Conservation (phyloP, 2,329 filamentous ascomycete species). For the Laburnicola sp. region DNA sequence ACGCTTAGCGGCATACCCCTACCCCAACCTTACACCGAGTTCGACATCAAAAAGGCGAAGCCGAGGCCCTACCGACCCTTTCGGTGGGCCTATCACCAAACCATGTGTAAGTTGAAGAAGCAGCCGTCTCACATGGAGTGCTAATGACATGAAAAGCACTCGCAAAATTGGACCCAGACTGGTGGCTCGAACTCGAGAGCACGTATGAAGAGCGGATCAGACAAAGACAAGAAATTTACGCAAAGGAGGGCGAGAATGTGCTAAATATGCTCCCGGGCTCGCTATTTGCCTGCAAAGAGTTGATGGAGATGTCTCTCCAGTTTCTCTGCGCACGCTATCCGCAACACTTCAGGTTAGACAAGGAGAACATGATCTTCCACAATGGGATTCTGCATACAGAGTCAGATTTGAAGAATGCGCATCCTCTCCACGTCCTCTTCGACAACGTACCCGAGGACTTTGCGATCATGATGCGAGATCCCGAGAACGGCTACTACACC, state of each 20-base stretch:
- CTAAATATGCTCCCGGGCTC: slow-evolving; percentile 72
- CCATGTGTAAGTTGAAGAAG: slow-evolving; percentile 70
- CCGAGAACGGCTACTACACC: slow-evolving; percentile 70
- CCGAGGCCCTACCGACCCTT: slow-evolving; percentile 80
- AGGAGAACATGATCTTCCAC: slow-evolving; percentile 60
- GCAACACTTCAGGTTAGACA: slow-evolving; percentile 66
- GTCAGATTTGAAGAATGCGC: slow-evolving; percentile 62
- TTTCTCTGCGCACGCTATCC: slow-evolving; percentile 80
- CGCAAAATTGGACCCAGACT: slow-evolving; percentile 76
- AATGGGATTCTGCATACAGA: slow-evolving; percentile 69
- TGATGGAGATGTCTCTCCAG: slow-evolving; percentile 84
- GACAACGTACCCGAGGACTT: slow-evolving; percentile 86
- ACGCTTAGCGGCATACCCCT: slow-evolving; percentile 72
- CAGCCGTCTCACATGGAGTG: slow-evolving; percentile 3
- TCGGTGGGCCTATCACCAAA: slow-evolving; percentile 84
- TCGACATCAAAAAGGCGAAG: slow-evolving; percentile 68
- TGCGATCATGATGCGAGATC: slow-evolving; percentile 72
- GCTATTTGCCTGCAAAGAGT: slow-evolving; percentile 77
- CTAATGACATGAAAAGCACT: slow-evolving; percentile 59
- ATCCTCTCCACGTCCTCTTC: slow-evolving; percentile 71
- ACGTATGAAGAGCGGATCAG: slow-evolving; percentile 69
- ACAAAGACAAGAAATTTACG: slow-evolving; percentile 68
- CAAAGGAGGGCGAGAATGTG: slow-evolving; percentile 64
- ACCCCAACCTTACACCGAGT: slow-evolving; percentile 65
- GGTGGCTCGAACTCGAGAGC: slow-evolving; percentile 85